A percentile compares a stretch with the other conserved stretches of the same genome.
phyloP scores from a whole-genome alignment of 139 green algal species.

The Coelastrella sp. region DNA sequence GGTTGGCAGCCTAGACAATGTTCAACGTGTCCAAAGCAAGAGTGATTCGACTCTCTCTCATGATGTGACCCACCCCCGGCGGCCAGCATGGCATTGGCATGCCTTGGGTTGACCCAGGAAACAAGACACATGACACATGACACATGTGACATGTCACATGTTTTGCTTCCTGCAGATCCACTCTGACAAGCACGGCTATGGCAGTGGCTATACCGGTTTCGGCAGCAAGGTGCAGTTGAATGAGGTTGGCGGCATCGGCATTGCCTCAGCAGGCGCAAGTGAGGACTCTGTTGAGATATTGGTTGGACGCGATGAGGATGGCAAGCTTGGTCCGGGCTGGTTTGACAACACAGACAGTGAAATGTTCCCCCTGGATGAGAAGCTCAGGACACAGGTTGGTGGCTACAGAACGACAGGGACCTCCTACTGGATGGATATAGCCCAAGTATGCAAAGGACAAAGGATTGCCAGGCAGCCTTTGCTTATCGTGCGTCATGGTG shows the following conservation, averaged over 20 bases:
- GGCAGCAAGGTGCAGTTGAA: not conserved
- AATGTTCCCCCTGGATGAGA: slow-evolving; percentile 31
- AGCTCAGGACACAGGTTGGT: slow-evolving; percentile 21
- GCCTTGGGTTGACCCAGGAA: too few relatives aligned
- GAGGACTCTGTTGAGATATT: slow-evolving; percentile 39
- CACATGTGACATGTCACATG: too few relatives aligned
- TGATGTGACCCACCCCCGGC: too few relatives aligned
- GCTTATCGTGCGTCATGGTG: too few relatives aligned
- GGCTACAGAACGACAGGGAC: not conserved
- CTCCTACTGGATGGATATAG: too few relatives aligned
- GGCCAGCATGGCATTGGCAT: too few relatives aligned
- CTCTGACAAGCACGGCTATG: slow-evolving; percentile 35
- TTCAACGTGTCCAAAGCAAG: too few relatives aligned
- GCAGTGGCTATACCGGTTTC: slow-evolving; percentile 24
- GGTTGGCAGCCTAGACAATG: too few relatives aligned
- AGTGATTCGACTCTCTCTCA: too few relatives aligned
- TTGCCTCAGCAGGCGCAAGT: slow-evolving; percentile 26
- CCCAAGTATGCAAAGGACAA: too few relatives aligned
- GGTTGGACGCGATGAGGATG: slow-evolving; percentile 38
- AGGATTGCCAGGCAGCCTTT: too few relatives aligned
- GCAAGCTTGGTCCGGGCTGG: slow-evolving; percentile 37
- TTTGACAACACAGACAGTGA: slow-evolving; percentile 45
- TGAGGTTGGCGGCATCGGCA: slow-evolving; percentile 25
- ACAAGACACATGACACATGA: too few relatives aligned
- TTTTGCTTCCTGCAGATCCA: not conserved